Evolutionary conservation across 441 rosid species (phyloP), one percentile per base, ranked within the genome.

Genomic region (Melastoma candidum): DNA sequence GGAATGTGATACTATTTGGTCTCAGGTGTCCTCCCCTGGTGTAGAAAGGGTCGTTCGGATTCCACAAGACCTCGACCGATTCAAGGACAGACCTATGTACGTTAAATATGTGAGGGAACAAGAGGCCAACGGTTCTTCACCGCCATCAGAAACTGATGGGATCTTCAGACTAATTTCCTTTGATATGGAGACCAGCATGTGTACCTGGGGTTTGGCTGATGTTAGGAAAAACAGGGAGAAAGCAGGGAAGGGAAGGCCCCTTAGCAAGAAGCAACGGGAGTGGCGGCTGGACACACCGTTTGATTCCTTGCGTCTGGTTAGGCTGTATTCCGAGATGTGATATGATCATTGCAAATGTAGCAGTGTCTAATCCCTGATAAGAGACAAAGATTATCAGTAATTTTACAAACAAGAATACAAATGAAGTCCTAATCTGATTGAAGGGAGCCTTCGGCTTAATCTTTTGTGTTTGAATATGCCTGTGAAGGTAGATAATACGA

Each of bases 21-120:
- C 11, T 57, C 78, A 90, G 97, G 95, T 90, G 12, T 90, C 95
- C 47, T 90, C 97, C 56, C 95, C 95, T 44, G 95, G 94, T 10
- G 83, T 82, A 11, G 95, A 86, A 67, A 81, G 95, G 56, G 83
- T 83, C 10, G 83, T 90, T 57, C 72, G 74, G 50, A 63, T 90
- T 48, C 97, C 97, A 6, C 79, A 79, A 12, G 95, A 90, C 53
- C 68, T 90, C 41, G 89, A 90, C 2, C 66, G 89, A 59, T 90
- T 84, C 67, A 82, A 81, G 74, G 97, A 87, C 2, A 75, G 92
- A 47, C 13, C 76, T 2, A 74, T 90, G 90, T 82, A 72, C 52
- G 90, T 90, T 29, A 77, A 67, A 60, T 84, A 84, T 59, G 54
- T 62, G 12, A 29, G 36, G 4, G 70, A 64, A 59, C 60, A 14